These are phyloP conservation scores for Geoglossum glabrum DNA, from an alignment of 495 filamentous ascomycete genomes.

Conservation along the genomic window DNA sequence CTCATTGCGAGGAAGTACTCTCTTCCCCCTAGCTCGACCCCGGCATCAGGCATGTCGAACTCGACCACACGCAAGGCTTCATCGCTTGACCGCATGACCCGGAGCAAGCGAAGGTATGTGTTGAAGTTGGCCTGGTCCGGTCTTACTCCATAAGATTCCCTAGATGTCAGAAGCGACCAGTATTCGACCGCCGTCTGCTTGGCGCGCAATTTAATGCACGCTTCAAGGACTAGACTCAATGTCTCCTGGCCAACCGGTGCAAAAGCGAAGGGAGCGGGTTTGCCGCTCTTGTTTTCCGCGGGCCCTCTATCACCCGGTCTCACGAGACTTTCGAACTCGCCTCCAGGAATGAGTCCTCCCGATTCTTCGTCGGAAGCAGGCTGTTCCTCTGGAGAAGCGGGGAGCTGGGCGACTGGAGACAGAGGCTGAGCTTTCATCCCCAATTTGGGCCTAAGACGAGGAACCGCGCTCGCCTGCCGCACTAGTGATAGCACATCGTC, in stretches of 20 bases:
- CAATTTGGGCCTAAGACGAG: slow-evolving; percentile 23
- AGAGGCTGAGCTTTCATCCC: neutral
- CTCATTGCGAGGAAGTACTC: slow-evolving; percentile 34
- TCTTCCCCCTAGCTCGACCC: slow-evolving; percentile 18
- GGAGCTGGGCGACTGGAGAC: neutral
- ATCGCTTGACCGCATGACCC: slow-evolving; percentile 35
- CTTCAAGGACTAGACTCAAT: slow-evolving; percentile 45
- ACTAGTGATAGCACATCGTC: slow-evolving; percentile 52
- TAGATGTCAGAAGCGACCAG: slow-evolving; percentile 48
- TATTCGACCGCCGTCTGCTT: slow-evolving; percentile 37
- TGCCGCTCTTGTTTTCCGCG: neutral
- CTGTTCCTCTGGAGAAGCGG: neutral
- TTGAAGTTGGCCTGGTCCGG: slow-evolving; percentile 54
- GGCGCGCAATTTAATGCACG: slow-evolving; percentile 31
- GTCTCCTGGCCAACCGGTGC: slow-evolving; percentile 42
- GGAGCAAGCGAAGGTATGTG: slow-evolving; percentile 46
- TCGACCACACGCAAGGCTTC: slow-evolving; percentile 32
- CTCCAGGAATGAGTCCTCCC: neutral
- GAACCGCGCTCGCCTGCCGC: slow-evolving; percentile 57
- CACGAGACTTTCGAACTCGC: neutral
- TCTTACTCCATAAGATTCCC: slow-evolving; percentile 24
- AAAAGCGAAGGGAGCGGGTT: slow-evolving; percentile 11
- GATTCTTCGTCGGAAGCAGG: neutral
- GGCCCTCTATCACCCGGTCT: neutral
- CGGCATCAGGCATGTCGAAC: slow-evolving; percentile 16